Percentiles rank a stretch among this genome's conserved stretches.
Evolutionary conservation across 2,329 filamentous ascomycete species (phyloP).

Genomic region (Fusarium albidum): DNA sequence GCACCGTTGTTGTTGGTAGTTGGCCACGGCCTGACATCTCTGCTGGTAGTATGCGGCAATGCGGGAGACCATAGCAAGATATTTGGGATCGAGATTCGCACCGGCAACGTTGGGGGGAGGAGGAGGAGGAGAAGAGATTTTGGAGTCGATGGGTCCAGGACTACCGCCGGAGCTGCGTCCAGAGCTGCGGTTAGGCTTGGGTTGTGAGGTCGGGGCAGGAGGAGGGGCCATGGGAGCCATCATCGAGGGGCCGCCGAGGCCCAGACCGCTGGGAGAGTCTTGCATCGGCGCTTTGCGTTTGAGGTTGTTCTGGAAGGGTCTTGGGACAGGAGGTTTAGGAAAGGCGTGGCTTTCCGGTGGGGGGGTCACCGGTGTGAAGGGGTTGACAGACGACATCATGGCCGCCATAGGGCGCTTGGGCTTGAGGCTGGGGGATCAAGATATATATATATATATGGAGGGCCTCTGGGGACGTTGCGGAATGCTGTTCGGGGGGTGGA

Average conservation of each 20-base stretch:
- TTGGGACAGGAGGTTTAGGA: conserved; percentile 43
- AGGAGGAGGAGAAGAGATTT: conserved; percentile 32
- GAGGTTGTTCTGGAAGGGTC: conserved; percentile 38
- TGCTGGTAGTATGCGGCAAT: conserved; percentile 60
- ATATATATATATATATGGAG: conserved; percentile 35
- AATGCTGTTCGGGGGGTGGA: conserved; percentile 22
- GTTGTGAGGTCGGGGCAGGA: conserved; percentile 37
- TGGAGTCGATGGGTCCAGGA: conserved; percentile 30
- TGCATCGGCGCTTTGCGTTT: conserved; percentile 40
- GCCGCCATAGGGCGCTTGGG: conserved; percentile 39
- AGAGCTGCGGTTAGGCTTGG: conserved; percentile 33
- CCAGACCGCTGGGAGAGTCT: conserved; percentile 30
- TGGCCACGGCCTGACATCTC: conserved; percentile 55
- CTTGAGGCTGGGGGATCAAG: conserved; percentile 17
- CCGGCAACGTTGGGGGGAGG: conserved; percentile 34
- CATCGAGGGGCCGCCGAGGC: conserved; percentile 32
- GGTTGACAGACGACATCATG: conserved; percentile 44
- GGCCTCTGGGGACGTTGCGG: conserved; percentile 9
- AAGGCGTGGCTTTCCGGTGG: conserved; percentile 41
- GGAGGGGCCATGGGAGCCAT: conserved; percentile 37
- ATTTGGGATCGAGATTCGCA: conserved; percentile 50
- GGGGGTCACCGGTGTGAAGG: conserved; percentile 41
- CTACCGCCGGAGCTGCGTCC: conserved; percentile 23
- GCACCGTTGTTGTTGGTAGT: conserved; percentile 57
- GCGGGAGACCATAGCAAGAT: conserved; percentile 55